Evolutionary conservation across 176 grass and related monocot genomes (phyloP).

Genomic region (Echinochloa phyllopogon): DNA sequence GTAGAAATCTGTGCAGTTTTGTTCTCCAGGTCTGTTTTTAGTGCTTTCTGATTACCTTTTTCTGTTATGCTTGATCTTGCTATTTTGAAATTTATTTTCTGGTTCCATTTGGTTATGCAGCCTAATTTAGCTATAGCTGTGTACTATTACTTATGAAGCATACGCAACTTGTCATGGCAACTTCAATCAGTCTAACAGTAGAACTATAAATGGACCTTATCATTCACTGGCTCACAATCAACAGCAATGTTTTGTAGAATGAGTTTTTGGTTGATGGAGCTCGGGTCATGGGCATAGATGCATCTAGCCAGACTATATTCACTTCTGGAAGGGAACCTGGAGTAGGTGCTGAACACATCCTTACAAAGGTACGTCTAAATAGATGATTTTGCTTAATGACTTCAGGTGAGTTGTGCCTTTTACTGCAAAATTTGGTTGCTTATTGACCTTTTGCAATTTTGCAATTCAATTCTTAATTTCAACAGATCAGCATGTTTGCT

Average conservation of each 20-base stretch:
- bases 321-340: constrained; percentile 69
- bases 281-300: constrained; percentile 86
- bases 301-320: constrained; percentile 64
- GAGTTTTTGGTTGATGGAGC: constrained; percentile 76
- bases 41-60: background rate
- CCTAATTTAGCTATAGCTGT: constrained; percentile 2
- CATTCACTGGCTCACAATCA: constrained; percentile 6
- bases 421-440: constrained; percentile 15
- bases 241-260: constrained; percentile 63
- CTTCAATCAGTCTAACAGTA: background rate
- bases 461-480: constrained; percentile 37
- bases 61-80: background rate
- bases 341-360: constrained; percentile 73
- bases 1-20: constrained; percentile 49
- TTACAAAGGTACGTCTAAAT: constrained; percentile 74
- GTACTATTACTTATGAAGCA: background rate
- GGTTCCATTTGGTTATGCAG: constrained; percentile 13
- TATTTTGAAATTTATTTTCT: constrained; percentile 15
- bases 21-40: constrained; percentile 54
- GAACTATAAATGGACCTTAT: background rate
- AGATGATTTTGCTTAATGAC: constrained; percentile 31
- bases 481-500: constrained; percentile 82
- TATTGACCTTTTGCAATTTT: constrained; percentile 37
- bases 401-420: constrained; percentile 24
- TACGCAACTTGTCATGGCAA: background rate